Evolutionary conservation across 176 grass and related monocot species (phyloP), one percentile per base, ranked within the genome.

Genomic region (Raddia distichophylla): DNA sequence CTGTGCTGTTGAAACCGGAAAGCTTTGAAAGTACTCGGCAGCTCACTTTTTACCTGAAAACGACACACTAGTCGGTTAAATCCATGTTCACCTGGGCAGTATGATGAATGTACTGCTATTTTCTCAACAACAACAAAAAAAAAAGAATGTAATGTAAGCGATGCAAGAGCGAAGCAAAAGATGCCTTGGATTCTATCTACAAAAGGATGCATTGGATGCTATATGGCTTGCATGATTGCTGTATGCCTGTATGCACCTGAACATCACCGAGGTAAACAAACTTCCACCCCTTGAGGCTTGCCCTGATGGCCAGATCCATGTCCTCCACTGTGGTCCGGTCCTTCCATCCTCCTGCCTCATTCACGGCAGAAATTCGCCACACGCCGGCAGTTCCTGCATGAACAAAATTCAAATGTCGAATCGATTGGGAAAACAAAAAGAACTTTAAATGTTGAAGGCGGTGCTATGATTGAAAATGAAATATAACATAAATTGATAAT

Each of bases 21-120:
- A 18, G 93, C 93, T 54, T 88, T 96, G 80, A 93, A 96, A n/a
- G 93, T 96, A 60, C 93, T 96, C 73, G 93, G 93, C 8, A 96
- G 71, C 34, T 96, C 93, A 82, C 88, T 96, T 86, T 96, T 93
- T 53, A 96, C 93, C 93, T 96, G 84, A 50, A 63, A 79, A 73
- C 13, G 8, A 13, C 20, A 22, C 7, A 70, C 4, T 60, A 52
- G 18, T 69, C 42, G 19, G 73, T 52, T 74, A 73, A 8, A 12
- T 44, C 46, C 34, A 54, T 45, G 3, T n/a, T n/a, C 53, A n/a
- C 52, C 77, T 67, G 62, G 27, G 62, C 71, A 75, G 37, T 34
- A 40, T 62, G 43, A 40, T 55, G 43, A 82, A 73, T 77, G 60
- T 49, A 44, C 18, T 49, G 34, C 18, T 57, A 11, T 43, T 76